phyloP scores from a whole-genome alignment of 75 land plant species.

The Gnetum montanum region DNA sequence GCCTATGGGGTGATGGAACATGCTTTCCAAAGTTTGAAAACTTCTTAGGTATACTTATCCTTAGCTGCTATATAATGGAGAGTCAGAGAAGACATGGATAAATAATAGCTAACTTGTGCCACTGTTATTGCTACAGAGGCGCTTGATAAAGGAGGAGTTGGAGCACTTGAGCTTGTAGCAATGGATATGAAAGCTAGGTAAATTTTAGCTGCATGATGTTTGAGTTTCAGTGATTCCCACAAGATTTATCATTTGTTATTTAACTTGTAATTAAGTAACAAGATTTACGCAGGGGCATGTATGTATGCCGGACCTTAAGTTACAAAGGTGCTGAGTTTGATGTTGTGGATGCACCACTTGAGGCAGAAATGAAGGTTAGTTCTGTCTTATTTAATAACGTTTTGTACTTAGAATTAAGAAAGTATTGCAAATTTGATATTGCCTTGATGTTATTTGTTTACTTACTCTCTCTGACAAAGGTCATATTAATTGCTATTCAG shows the following conservation, averaged over 20 bases:
- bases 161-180: constrained; percentile 96
- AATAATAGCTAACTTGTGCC: no score
- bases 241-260: neutral
- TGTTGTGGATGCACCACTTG: constrained; percentile 79
- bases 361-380: constrained; percentile 70
- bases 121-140: constrained; percentile 70
- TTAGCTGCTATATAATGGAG: neutral
- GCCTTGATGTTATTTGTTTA: neutral
- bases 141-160: constrained; percentile 95
- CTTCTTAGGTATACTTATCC: constrained; percentile 53
- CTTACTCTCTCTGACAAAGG: constrained; percentile 2
- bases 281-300: constrained; percentile 80
- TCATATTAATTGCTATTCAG: neutral
- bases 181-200: constrained; percentile 99
- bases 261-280: neutral
- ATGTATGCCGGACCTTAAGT: constrained; percentile 93
- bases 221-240: neutral
- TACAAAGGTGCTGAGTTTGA: constrained; percentile 90
- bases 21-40: constrained; percentile 61
- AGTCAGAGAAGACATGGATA: neutral
- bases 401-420: neutral
- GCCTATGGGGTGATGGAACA: constrained; percentile 94
- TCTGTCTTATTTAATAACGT: neutral
- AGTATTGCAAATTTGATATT: neutral
- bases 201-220: constrained; percentile 1